Base-by-base conservation (phyloP, 768 basidiomycete genomes). In the Naganishia vaughanmartiniae region DNA sequence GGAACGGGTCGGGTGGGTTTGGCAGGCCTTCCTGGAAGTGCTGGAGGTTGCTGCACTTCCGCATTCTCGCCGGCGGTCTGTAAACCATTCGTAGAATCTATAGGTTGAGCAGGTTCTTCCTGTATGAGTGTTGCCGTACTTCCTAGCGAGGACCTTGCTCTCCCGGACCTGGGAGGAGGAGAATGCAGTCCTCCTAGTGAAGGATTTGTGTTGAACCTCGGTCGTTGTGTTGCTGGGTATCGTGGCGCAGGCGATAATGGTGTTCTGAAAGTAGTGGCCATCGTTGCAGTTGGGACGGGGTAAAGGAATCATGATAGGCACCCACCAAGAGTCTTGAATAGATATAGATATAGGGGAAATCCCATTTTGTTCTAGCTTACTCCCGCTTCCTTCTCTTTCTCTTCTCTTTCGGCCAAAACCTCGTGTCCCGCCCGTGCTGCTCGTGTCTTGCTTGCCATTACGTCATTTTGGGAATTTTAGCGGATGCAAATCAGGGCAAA, bases 381-480 rank as follows among this genome's bases (percentile, higher is more conserved):
- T 34, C 36, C 34, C n/a, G n/a, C n/a, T n/a, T n/a, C n/a, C n/a
- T n/a, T 19, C 33, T 30, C 57, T 36, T 33, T 19, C n/a, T 9
- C n/a, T 36, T 36, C 19, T 19, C n/a, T 9, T 12, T 36, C n/a
- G 33, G 31, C 57, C 19, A 56, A n/a, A 11, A 5, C 57, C n/a
- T 51, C 48, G 21, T 24, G 46, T 42, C 10, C 2, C 42, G 9
- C 15, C 15, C 42, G 42, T 42, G 21, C 14, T 26, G 24, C 48
- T 51, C 48, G 7, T 51, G 48, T 51, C 48, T 51, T 51, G 48
- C 48, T 26, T 51, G 48, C n/a, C 48, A n/a, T 30, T 58, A 36
- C 57, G 57, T 58, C 57, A 58, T 58, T 58, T 58, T 31, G 31
- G 34, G 57, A 34, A 58, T 58, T 58, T 58, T 58, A 17, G 31